Evolutionary conservation across 352 stramenopile genomes (phyloP).

Genomic region (Phytophthora constricta): DNA sequence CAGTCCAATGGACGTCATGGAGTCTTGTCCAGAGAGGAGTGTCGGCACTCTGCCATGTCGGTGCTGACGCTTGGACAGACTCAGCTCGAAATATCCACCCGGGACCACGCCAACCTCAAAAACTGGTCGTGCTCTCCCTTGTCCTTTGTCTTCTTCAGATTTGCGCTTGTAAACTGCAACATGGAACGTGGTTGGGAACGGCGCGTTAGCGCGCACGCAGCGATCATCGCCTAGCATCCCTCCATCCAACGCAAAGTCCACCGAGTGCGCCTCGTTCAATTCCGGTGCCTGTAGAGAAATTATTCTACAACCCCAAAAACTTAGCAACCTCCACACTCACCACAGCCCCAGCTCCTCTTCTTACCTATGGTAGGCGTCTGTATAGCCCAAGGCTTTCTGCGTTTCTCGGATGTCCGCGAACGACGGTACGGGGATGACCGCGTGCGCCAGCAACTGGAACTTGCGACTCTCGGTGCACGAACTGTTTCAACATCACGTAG

Average conservation of each 20-base stretch:
- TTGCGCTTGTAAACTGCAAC: slow-evolving; percentile 57
- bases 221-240: slow-evolving; percentile 63
- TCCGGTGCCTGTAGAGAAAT: slow-evolving; percentile 35
- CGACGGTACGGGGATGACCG: slow-evolving; percentile 65
- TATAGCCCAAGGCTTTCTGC: slow-evolving; percentile 44
- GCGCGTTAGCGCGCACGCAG: slow-evolving; percentile 70
- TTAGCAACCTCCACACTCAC: background rate
- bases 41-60: slow-evolving; percentile 15
- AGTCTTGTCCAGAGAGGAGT: slow-evolving; percentile 25
- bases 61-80: slow-evolving; percentile 44
- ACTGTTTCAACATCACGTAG: slow-evolving; percentile 25
- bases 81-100: slow-evolving; percentile 83
- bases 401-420: slow-evolving; percentile 64
- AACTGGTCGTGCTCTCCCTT: slow-evolving; percentile 13
- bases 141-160: slow-evolving; percentile 21
- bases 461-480: slow-evolving; percentile 64
- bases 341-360: slow-evolving; percentile 10
- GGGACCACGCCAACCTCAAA: slow-evolving; percentile 62
- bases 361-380: slow-evolving; percentile 56
- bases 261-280: slow-evolving; percentile 22
- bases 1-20: slow-evolving; percentile 74
- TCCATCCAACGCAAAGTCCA: slow-evolving; percentile 66
- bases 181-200: slow-evolving; percentile 66
- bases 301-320: slow-evolving; percentile 32
- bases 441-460: slow-evolving; percentile 77